A percentile compares a stretch with the other conserved stretches of the same genome.
Evolutionary conservation across 352 stramenopile species (phyloP).

Genomic region (Phytophthora hybrid): DNA sequence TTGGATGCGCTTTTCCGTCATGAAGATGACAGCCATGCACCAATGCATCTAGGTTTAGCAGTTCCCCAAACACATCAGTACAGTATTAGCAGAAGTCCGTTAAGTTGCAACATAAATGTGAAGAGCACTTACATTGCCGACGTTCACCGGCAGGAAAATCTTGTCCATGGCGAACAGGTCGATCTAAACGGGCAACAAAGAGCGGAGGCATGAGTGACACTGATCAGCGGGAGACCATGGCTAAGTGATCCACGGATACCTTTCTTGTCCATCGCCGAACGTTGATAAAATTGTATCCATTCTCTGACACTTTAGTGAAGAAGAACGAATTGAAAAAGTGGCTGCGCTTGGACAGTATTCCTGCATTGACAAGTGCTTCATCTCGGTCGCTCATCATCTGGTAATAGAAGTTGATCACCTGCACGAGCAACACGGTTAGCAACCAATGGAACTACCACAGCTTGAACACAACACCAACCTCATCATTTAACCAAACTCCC

Average conservation of each 20-base stretch:
- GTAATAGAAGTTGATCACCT: constrained; percentile 92
- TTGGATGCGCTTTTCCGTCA: constrained; percentile 90
- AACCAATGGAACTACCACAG: neutral
- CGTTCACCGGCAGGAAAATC: constrained; percentile 87
- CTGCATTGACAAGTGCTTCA: constrained; percentile 57
- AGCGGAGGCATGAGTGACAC: neutral
- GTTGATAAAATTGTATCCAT: constrained; percentile 86
- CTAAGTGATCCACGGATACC: constrained; percentile 31
- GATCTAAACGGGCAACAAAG: constrained; percentile 47
- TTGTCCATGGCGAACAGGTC: constrained; percentile 93
- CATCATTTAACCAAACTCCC: constrained; percentile 82
- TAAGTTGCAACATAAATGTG: neutral
- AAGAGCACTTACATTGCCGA: constrained; percentile 73
- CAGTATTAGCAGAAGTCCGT: neutral
- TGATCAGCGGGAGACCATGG: neutral
- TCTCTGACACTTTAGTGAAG: constrained; percentile 83
- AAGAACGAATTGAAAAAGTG: constrained; percentile 93
- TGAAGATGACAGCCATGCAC: constrained; percentile 89
- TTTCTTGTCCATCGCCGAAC: constrained; percentile 88
- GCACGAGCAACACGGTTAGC: neutral
- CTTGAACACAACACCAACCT: constrained; percentile 42
- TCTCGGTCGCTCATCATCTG: constrained; percentile 82
- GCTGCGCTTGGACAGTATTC: constrained; percentile 58
- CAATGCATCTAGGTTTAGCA: constrained; percentile 72
- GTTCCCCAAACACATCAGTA: neutral